Evolutionary conservation across 208 protist species (phyloP).

Genomic region (Phytomonas francai): DNA sequence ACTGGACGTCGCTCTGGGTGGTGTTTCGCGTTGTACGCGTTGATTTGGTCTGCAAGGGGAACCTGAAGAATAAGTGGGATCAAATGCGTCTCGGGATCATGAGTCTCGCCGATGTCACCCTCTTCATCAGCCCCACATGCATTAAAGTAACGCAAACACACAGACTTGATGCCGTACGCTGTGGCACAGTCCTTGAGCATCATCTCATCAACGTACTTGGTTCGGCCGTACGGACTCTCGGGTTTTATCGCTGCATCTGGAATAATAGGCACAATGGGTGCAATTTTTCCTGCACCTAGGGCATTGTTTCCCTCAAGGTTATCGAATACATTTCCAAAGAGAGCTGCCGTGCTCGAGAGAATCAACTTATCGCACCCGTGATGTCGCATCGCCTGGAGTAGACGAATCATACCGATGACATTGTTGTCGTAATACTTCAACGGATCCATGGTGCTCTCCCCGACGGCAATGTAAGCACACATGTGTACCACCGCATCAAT

Average conservation of each 20-base stretch:
- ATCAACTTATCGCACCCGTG: slow-evolving; percentile 91
- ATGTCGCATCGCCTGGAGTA: slow-evolving; percentile 91
- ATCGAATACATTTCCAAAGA: slow-evolving; percentile 76
- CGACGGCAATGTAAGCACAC: slow-evolving; percentile 90
- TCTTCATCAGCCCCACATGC: slow-evolving; percentile 92
- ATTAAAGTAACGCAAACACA: slow-evolving; percentile 98
- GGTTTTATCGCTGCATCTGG: slow-evolving; percentile 47
- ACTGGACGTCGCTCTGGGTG: slow-evolving; percentile 30
- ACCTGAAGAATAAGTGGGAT: slow-evolving; percentile 95
- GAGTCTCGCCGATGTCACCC: slow-evolving; percentile 95
- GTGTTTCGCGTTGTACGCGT: slow-evolving; percentile 31
- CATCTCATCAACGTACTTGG: slow-evolving; percentile 90
- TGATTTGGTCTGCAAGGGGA: slow-evolving; percentile 74
- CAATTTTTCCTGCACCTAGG: slow-evolving; percentile 2
- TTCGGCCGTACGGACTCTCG: slow-evolving; percentile 92
- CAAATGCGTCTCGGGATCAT: slow-evolving; percentile 95
- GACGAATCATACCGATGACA: slow-evolving; percentile 84
- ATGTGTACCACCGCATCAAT: slow-evolving; percentile 94
- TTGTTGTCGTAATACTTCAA: slow-evolving; percentile 97
- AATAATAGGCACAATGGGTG: slow-evolving; percentile 48
- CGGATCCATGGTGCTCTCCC: slow-evolving; percentile 88
- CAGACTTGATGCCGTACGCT: slow-evolving; percentile 69
- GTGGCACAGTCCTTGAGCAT: slow-evolving; percentile 86
- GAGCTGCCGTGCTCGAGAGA: slow-evolving; percentile 94
- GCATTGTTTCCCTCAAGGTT: slow-evolving; percentile 5